These are phyloP conservation scores for Hypsizygus marmoreus DNA, from an alignment of 768 basidiomycete species.

Conservation along the genomic window DNA sequence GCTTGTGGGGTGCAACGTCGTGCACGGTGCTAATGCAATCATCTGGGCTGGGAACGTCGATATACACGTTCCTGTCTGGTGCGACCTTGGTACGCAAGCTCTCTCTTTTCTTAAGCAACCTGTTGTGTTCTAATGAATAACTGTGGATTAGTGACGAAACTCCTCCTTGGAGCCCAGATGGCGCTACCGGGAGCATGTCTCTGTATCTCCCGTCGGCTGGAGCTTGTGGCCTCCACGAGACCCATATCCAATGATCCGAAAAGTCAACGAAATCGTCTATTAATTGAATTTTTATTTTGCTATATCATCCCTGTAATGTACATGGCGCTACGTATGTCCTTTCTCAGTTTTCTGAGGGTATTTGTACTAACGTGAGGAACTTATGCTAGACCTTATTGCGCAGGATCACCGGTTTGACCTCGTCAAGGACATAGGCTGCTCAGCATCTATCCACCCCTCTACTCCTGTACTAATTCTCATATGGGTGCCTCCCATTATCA, in stretches of 20 bases:
- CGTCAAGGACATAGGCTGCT: conserved; percentile 57
- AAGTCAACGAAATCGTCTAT: conserved; percentile 39
- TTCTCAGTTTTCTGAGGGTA: not conserved
- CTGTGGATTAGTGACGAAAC: conserved; percentile 47
- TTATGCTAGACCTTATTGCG: conserved; percentile 48
- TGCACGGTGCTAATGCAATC: conserved; percentile 58
- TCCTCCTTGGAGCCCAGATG: conserved; percentile 51
- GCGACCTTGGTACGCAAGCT: conserved; percentile 65
- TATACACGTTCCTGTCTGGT: conserved; percentile 60
- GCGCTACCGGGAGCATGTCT: conserved; percentile 63
- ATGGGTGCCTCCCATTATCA: conserved; percentile 46
- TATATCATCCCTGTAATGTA: conserved; percentile 57
- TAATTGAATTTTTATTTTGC: conserved; percentile 51
- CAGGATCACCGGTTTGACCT: conserved; percentile 69
- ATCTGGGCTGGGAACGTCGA: conserved; percentile 60
- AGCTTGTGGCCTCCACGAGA: conserved; percentile 51
- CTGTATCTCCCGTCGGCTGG: conserved; percentile 57
- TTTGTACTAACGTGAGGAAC: not conserved
- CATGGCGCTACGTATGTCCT: conserved; percentile 57
- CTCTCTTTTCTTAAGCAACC: not conserved
- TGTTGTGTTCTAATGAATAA: conserved; percentile 2
- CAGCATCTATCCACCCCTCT: conserved; percentile 46
- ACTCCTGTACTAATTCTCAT: conserved; percentile 42
- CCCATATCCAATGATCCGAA: conserved; percentile 31
- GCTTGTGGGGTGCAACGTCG: conserved; percentile 50